Percentiles rank a stretch among this genome's conserved stretches.
Evolutionary conservation across 1,139 yeast genomes (phyloP).

Genomic region (Sugiyamaella paludigena): DNA sequence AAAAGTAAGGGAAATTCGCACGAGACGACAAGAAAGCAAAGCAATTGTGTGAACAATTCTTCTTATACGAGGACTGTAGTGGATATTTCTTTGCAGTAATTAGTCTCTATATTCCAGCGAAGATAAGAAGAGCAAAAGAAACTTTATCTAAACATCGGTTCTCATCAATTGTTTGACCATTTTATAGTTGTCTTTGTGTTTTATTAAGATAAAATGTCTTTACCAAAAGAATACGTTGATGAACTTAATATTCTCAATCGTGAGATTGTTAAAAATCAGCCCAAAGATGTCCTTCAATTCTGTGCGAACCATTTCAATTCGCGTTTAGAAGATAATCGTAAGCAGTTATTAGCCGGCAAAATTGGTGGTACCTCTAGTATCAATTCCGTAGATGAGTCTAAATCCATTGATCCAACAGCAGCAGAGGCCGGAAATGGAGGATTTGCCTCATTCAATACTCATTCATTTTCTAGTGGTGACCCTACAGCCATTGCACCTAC

Average conservation of each 20-base stretch:
- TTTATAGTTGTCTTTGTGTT: background rate
- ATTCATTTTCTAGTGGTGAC: conserved; percentile 19
- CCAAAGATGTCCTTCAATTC: conserved; percentile 68
- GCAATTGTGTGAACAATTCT: no score
- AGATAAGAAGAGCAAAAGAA: no score
- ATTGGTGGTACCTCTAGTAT: background rate
- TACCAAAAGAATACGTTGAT: conserved; percentile 44
- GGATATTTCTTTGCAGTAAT: no score
- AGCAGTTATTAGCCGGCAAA: background rate
- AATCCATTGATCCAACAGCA: conserved; percentile 1
- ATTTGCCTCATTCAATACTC: conserved; percentile 19
- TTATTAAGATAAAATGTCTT: conserved; percentile 30
- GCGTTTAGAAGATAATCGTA: conserved; percentile 40
- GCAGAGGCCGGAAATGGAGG: conserved; percentile 5
- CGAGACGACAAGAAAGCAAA: no score
- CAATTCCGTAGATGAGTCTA: background rate
- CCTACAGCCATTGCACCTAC: conserved; percentile 15
- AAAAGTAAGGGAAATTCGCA: no score
- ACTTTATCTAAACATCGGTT: no score
- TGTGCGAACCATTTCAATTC: conserved; percentile 68
- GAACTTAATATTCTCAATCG: conserved; percentile 63
- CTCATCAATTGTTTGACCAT: no score
- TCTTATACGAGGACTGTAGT: no score
- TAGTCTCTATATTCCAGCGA: no score
- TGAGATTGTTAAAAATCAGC: conserved; percentile 61